Evolutionary conservation across 495 filamentous ascomycete species (phyloP), one percentile per base, ranked within the genome.

Genomic region (Astrothelium subdiscretum): DNA sequence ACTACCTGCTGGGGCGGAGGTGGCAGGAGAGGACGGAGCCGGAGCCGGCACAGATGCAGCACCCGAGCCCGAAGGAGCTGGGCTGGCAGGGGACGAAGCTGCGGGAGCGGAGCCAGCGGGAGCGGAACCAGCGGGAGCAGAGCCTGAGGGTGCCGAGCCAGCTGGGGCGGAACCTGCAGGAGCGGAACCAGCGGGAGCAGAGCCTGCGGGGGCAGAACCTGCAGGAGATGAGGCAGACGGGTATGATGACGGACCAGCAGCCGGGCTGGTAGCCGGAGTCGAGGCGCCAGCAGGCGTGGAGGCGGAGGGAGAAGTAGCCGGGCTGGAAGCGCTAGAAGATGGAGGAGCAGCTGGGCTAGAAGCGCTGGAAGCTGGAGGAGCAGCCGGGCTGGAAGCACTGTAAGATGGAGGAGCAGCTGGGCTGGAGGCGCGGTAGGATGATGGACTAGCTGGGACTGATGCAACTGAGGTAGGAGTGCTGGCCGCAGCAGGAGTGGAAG

Each of bases 391-490:
- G 10, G 62, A 26, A 32, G 62, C 32, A 27, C 29, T 51, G 5
- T 13, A 13, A 11, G 35, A 31, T 20, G 32, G 27, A 31, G 35
- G 27, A 5, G 59, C 27, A n/a, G 38, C 32, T 22, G 43, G 35
- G 12, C 5, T 8, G 18, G 59, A 61, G 31, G 59, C 38, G 59
- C 35, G 44, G 35, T 40, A 43, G 3, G 43, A 51, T 13, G 20
- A 51, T 20, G 48, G 48, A 32, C 15, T n/a, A 8, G 27, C 59
- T 20, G 35, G 27, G n/a, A 40, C 18, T 20, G 27, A 48, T 43
- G 32, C 35, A 32, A 38, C 54, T 18, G 62, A 57, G 20, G 52
- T 26, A 22, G 51, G 32, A 59, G 62, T 63, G 27, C 54, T 63
- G 22, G 32, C 57, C 12, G 32, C 35, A 27, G 44, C 62, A 27